Evolutionary conservation across 2,329 filamentous ascomycete species (phyloP).

Genomic region (Fusarium succisae): DNA sequence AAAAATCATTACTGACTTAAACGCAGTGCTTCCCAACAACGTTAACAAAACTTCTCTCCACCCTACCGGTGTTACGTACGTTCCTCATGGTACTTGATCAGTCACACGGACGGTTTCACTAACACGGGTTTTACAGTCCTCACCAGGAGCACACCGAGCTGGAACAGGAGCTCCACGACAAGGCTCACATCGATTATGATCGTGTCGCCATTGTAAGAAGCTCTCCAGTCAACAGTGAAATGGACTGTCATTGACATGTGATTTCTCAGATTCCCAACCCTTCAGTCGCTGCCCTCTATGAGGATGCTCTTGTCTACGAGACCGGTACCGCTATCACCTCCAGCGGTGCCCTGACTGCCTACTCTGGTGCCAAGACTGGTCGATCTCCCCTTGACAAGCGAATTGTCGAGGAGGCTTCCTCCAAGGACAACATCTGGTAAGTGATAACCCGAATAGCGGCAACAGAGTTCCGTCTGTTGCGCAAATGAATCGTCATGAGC

Average conservation of each 20-base stretch:
- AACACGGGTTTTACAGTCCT: constrained; percentile 65
- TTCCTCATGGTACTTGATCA: constrained; percentile 44
- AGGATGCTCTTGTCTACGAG: constrained; percentile 98
- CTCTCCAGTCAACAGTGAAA: not conserved
- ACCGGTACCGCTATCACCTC: constrained; percentile 97
- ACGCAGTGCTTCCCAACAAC: constrained; percentile 63
- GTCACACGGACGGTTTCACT: constrained; percentile 33
- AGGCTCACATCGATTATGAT: constrained; percentile 98
- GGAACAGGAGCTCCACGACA: constrained; percentile 95
- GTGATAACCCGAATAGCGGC: constrained; percentile 36
- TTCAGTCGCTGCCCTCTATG: constrained; percentile 93
- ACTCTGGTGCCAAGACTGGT: constrained; percentile 97
- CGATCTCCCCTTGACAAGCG: constrained; percentile 97
- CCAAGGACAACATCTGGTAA: constrained; percentile 89
- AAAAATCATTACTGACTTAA: constrained; percentile 31
- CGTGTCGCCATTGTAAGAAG: constrained; percentile 90
- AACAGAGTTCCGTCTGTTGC: constrained; percentile 22
- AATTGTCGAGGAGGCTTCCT: constrained; percentile 90
- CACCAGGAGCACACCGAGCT: constrained; percentile 92
- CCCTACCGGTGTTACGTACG: constrained; percentile 89
- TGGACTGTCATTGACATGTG: constrained; percentile 14
- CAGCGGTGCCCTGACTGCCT: constrained; percentile 92
- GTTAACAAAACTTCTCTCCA: constrained; percentile 95
- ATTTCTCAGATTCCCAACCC: constrained; percentile 78
- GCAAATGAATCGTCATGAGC: constrained; percentile 26